A percentile compares a stretch with the other conserved stretches of the same genome.
Evolutionary conservation across 2,329 filamentous ascomycete genomes (phyloP).

Genomic region (Cyanodermella asteris): DNA sequence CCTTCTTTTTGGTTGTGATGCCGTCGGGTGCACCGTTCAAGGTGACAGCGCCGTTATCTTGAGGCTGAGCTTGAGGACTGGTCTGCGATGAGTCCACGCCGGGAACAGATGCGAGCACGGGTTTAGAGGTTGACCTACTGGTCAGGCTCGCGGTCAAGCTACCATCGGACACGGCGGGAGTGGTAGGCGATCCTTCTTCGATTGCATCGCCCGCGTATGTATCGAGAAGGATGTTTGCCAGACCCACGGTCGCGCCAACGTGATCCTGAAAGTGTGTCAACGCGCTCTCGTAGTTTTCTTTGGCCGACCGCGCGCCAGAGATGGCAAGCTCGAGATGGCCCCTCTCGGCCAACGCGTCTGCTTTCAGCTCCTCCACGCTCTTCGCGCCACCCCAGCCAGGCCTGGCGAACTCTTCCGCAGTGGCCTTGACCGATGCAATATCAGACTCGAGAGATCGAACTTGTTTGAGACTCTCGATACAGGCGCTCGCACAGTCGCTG

Average conservation of each 20-base stretch:
- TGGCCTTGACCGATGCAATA: conserved; percentile 38
- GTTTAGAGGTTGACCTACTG: conserved; percentile 5
- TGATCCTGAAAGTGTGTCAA: conserved; percentile 64
- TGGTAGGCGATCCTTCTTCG: conserved; percentile 21
- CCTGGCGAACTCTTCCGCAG: conserved; percentile 37
- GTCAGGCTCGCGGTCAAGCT: conserved; percentile 2
- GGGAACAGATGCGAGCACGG: conserved; percentile 5
- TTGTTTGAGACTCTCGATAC: conserved; percentile 61
- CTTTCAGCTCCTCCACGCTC: conserved; percentile 66
- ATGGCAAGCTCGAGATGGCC: conserved; percentile 45
- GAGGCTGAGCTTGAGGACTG: no score
- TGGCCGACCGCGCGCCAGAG: conserved; percentile 44
- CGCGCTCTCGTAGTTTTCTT: conserved; percentile 61
- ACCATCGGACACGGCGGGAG: conserved; percentile 10
- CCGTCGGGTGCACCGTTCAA: no score
- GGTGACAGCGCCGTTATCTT: no score
- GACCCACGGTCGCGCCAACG: conserved; percentile 52
- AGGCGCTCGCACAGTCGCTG: conserved; percentile 59
- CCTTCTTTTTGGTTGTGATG: no score
- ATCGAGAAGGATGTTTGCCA: conserved; percentile 71
- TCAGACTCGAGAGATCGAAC: conserved; percentile 50
- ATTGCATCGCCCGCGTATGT: conserved; percentile 42
- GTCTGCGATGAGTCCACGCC: not conserved
- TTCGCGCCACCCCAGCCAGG: conserved; percentile 60
- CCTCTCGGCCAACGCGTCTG: conserved; percentile 60